Conservation (phyloP, 495 filamentous ascomycete genomes). For the Neurospora terricola region DNA sequence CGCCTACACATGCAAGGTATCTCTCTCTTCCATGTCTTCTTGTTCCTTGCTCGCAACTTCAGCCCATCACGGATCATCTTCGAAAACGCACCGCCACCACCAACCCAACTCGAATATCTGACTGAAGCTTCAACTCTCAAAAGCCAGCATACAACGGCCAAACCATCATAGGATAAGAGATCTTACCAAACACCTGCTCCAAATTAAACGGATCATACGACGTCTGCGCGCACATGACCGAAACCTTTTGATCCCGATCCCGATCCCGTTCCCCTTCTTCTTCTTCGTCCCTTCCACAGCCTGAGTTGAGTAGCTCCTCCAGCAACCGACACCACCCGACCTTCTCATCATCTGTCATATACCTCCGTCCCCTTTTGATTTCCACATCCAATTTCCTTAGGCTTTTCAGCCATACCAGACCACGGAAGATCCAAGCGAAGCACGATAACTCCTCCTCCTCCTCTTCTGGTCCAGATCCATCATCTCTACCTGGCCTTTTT, state of each 20-base stretch:
- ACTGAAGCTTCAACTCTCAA: background rate
- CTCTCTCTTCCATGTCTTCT: background rate
- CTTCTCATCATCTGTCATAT: background rate
- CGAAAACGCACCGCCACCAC: background rate
- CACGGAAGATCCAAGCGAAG: conserved; percentile 5
- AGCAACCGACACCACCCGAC: conserved; percentile 3
- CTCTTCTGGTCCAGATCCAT: background rate
- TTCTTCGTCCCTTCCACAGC: background rate
- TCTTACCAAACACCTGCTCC: background rate
- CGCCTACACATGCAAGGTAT: background rate
- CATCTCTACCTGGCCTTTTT: background rate
- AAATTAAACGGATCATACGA: background rate
- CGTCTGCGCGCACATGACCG: background rate
- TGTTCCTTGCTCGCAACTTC: background rate
- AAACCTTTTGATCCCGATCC: background rate
- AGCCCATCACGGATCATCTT: background rate
- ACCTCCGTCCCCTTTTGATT: background rate
- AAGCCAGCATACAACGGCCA: background rate
- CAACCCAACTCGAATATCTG: background rate
- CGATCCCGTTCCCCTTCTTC: background rate
- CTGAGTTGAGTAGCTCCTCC: background rate
- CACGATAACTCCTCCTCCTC: background rate
- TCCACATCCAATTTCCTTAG: conserved; percentile 12
- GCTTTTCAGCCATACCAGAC: background rate
- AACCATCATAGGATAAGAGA: background rate